Evolutionary conservation across 352 stramenopile genomes (phyloP).

Genomic region (Pythium chondricola): DNA sequence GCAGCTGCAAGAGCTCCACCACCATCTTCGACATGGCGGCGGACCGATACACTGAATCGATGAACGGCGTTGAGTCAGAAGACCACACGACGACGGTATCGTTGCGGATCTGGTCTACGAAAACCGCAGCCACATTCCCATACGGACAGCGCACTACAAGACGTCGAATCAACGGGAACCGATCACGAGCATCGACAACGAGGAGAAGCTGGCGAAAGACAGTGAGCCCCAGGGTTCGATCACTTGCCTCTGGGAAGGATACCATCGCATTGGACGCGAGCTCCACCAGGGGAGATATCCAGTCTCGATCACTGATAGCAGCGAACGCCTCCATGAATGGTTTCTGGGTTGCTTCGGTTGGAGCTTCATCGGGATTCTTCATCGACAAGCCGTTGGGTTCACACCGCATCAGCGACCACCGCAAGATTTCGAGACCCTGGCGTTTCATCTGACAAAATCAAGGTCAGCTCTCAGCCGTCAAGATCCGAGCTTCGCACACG

Average conservation of each 20-base stretch:
- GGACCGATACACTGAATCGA: slow-evolving; percentile 12
- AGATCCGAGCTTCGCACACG: neutral
- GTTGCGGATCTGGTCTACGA: slow-evolving; percentile 54
- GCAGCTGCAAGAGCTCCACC: slow-evolving; percentile 25
- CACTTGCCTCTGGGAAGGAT: slow-evolving; percentile 34
- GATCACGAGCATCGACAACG: slow-evolving; percentile 19
- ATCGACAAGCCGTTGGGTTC: neutral
- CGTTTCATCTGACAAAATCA: slow-evolving; percentile 4
- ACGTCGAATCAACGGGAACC: slow-evolving; percentile 40
- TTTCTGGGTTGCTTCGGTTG: too few species aligned
- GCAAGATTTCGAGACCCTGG: neutral
- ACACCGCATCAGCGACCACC: neutral
- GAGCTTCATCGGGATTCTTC: neutral
- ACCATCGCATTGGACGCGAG: slow-evolving; percentile 70
- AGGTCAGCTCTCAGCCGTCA: neutral
- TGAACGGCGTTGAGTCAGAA: neutral
- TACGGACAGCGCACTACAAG: slow-evolving; percentile 59
- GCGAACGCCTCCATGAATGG: too few species aligned
- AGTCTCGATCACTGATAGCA: slow-evolving; percentile 41
- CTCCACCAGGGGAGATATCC: slow-evolving; percentile 52
- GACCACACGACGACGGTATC: slow-evolving; percentile 41
- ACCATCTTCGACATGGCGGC: slow-evolving; percentile 25
- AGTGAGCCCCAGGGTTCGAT: slow-evolving; percentile 31
- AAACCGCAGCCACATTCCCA: slow-evolving; percentile 54
- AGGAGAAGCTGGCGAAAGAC: slow-evolving; percentile 32